Evolutionary conservation across 345 rosid genomes (phyloP), one percentile per base, ranked within the genome.

Genomic region (Trapa bicornis): DNA sequence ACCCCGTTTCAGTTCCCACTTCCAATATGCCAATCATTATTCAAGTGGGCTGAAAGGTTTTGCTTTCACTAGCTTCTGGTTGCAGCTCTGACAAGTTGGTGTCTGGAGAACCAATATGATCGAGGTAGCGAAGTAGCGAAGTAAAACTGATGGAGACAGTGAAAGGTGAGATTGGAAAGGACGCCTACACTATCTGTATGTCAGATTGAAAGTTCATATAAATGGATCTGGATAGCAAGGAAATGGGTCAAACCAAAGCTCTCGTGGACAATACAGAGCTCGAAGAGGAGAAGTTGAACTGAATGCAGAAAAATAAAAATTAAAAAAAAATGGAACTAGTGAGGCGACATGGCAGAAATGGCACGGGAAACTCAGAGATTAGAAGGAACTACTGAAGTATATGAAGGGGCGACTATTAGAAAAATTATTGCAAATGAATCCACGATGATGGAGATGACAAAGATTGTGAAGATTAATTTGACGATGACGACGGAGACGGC

Each of bases 381-480:
- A 65, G 80, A 58, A 65, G 76, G 64, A 74, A 71, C 71, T 72
- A 85, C 80, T 76, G 90, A 83, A 76, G 83, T 81, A 0, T 84
- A 84, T 14, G 83, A 78, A 64, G 86, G 76, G 69, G 84, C 80
- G 71, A 83, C 87, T 47, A 85, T 79, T 72, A 81, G 80, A 47
- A 82, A 75, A 74, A 81, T 80, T 75, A 86, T 76, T 87, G 83
- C 82, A 85, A 73, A 76, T 80, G 88, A 76, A 83, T 75, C 89
- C 89, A 85, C 67, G 89, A 83, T 3, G 82, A 71, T 17, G 79
- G 69, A 0, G 82, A 65, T 1, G 85, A 74, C 29, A 80, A 68
- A 14, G 83, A 71, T 3, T 89, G 81, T 65, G 38, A 47, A 39
- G 82, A 72, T 6, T 82, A 83, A 70, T 53, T 53, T 42, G 85